Evolutionary conservation across 305 asterid species (phyloP).

Genomic region (Fraxinus latifolia): DNA sequence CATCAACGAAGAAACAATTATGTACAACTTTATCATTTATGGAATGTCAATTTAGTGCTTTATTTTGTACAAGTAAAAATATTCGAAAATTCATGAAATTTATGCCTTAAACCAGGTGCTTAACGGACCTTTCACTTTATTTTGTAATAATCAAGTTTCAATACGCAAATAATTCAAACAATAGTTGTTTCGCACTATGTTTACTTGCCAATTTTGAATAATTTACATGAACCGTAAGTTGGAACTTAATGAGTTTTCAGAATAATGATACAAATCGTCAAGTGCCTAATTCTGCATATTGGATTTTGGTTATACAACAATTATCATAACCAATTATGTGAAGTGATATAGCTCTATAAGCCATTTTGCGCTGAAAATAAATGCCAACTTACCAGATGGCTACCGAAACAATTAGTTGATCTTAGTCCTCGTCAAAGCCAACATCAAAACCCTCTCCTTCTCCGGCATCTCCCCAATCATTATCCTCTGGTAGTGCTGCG

Average conservation of each 20-base stretch:
- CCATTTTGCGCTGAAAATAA: background rate
- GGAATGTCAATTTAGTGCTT: background rate
- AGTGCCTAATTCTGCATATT: background rate
- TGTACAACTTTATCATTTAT: background rate
- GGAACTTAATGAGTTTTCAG: background rate
- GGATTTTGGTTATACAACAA: background rate
- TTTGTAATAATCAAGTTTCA: background rate
- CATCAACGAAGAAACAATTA: background rate
- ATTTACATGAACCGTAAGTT: background rate
- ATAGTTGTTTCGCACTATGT: background rate
- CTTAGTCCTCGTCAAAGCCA: constrained; percentile 57
- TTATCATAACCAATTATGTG: background rate
- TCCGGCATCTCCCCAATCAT: constrained; percentile 56
- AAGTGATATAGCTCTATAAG: background rate
- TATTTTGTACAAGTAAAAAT: background rate
- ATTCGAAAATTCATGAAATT: background rate
- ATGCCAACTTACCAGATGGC: constrained; percentile 2
- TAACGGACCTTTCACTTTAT: background rate
- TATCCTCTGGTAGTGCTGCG: constrained; percentile 40
- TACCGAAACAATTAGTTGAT: constrained; percentile 7
- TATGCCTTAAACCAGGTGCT: background rate
- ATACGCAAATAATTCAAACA: background rate
- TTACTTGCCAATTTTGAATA: background rate
- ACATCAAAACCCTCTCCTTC: constrained; percentile 49
- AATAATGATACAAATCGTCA: background rate